These are phyloP conservation scores for Neonectria ditissima DNA, from an alignment of 2,329 filamentous ascomycete species.

Conservation along the genomic window DNA sequence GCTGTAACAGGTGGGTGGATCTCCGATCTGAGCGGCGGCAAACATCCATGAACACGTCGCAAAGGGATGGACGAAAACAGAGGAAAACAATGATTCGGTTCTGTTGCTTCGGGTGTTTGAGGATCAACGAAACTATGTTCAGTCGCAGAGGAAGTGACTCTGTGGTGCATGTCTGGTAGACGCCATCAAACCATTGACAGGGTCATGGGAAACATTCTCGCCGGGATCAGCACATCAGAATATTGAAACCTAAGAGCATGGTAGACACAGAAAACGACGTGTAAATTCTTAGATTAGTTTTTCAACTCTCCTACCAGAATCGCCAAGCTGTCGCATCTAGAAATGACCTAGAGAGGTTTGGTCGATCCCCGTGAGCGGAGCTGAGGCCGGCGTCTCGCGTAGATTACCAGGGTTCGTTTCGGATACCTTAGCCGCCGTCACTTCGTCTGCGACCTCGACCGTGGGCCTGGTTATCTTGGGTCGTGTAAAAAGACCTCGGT, in stretches of 20 bases:
- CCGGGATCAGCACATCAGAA: not conserved
- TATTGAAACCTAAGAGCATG: not conserved
- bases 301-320: not conserved
- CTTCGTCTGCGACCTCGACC: not conserved
- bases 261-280: not conserved
- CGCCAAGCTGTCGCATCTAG: not conserved
- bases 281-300: not conserved
- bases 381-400: not conserved
- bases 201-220: not conserved
- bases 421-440: not conserved
- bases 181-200: not conserved
- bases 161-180: not conserved
- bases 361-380: not conserved
- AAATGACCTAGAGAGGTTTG: not conserved
- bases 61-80: slow-evolving; percentile 6
- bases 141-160: not conserved
- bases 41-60: not conserved
- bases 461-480: not conserved
- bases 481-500: not conserved
- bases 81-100: slow-evolving; percentile 6
- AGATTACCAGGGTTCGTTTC: not conserved
- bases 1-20: slow-evolving; percentile 44
- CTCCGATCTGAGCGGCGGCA: slow-evolving; percentile 20
- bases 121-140: not conserved
- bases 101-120: not conserved